Percentiles rank a stretch among this genome's conserved stretches.
These are phyloP conservation scores for Nelumbo lutea DNA, from an alignment of 164 flowering plant species.

Conservation along the genomic window DNA sequence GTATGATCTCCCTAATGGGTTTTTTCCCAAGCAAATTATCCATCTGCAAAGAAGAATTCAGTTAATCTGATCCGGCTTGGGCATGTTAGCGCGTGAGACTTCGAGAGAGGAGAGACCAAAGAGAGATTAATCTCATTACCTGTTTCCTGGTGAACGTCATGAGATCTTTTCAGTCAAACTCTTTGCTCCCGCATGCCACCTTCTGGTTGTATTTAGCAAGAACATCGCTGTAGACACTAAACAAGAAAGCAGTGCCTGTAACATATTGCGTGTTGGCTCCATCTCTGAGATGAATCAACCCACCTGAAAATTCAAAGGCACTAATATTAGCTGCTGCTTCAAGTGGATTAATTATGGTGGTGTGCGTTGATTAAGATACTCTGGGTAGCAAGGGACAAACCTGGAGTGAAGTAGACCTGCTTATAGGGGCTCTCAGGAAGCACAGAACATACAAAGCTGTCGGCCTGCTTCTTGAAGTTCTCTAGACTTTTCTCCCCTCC, in stretches of 20 bases:
- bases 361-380: no score
- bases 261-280: slow-evolving; percentile 92
- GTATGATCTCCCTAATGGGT: no score
- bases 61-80: no score
- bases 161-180: slow-evolving; percentile 42
- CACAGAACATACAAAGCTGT: slow-evolving; percentile 60
- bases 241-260: slow-evolving; percentile 55
- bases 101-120: no score
- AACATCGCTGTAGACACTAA: slow-evolving; percentile 56
- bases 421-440: slow-evolving; percentile 69
- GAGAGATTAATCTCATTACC: slow-evolving; percentile 3
- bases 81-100: no score
- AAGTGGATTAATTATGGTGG: no score
- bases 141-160: slow-evolving; percentile 65
- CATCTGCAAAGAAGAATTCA: no score
- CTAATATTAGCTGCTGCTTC: no score
- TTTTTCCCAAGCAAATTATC: no score
- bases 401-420: slow-evolving; percentile 60
- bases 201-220: slow-evolving; percentile 44
- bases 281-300: slow-evolving; percentile 65
- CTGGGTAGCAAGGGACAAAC: slow-evolving; percentile 16
- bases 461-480: slow-evolving; percentile 55
- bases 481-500: slow-evolving; percentile 41
- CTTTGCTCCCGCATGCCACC: slow-evolving; percentile 47
- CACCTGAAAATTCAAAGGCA: slow-evolving; percentile 28